Evolutionary conservation across 169 alveolate genomes (phyloP).

Genomic region (Plasmodium sp.): DNA sequence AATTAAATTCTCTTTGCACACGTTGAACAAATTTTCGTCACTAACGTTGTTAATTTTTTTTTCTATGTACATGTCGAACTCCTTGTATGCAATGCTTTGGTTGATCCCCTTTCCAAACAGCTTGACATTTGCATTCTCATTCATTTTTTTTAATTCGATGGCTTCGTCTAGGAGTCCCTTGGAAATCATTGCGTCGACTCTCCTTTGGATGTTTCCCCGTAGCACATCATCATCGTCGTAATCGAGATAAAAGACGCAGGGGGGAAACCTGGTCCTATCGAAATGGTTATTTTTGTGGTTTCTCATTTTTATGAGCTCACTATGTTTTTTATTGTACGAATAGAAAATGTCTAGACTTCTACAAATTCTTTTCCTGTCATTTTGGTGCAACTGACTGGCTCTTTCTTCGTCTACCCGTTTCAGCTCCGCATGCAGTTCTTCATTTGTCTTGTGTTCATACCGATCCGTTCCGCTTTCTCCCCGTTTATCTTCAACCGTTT

Average conservation of each 20-base stretch:
- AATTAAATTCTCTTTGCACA: constrained; percentile 75
- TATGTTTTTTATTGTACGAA: constrained; percentile 77
- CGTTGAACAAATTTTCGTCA: constrained; percentile 33
- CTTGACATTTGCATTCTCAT: constrained; percentile 70
- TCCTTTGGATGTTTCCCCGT: constrained; percentile 72
- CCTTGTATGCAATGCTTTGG: constrained; percentile 82
- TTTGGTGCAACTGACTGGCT: constrained; percentile 79
- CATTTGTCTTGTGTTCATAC: constrained; percentile 59
- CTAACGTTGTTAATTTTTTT: constrained; percentile 28
- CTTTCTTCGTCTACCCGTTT: constrained; percentile 78
- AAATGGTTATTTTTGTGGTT: constrained; percentile 50
- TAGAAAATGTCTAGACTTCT: constrained; percentile 73
- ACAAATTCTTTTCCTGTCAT: constrained; percentile 83
- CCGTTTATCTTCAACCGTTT: not conserved
- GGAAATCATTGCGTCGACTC: constrained; percentile 5
- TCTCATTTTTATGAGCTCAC: constrained; percentile 77
- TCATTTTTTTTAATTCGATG: constrained; percentile 57
- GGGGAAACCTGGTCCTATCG: constrained; percentile 43
- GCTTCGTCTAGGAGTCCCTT: constrained; percentile 55
- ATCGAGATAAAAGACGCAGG: constrained; percentile 25
- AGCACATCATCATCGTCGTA: constrained; percentile 71
- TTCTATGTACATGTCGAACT: constrained; percentile 76
- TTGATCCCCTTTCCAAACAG: not conserved
- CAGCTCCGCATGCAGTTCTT: constrained; percentile 74
- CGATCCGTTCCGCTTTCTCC: not conserved